These are phyloP conservation scores for Boletus vermiculosoides DNA, from an alignment of 768 basidiomycete genomes.

Conservation along the genomic window DNA sequence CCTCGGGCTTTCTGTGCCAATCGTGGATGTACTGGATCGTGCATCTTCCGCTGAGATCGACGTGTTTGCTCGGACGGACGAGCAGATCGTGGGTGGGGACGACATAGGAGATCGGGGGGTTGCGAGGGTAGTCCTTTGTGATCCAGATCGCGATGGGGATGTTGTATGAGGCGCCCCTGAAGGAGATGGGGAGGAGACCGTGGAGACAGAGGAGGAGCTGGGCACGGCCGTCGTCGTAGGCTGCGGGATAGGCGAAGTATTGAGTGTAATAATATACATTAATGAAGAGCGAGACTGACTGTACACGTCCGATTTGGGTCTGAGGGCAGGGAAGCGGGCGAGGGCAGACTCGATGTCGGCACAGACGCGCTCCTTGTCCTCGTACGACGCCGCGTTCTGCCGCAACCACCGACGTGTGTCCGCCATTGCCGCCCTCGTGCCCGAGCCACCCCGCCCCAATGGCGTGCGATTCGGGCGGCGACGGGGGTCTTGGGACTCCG, in stretches of 20 bases:
- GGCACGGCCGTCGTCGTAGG: constrained; percentile 91
- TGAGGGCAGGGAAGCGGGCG: constrained; percentile 50
- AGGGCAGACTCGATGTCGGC: constrained; percentile 64
- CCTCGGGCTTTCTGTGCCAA: constrained; percentile 81
- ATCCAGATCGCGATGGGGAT: constrained; percentile 93
- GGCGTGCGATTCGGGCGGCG: constrained; percentile 14
- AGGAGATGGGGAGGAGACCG: constrained; percentile 87
- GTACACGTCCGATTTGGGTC: constrained; percentile 82
- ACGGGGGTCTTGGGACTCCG: background rate
- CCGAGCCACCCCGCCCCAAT: background rate
- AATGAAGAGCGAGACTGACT: constrained; percentile 38
- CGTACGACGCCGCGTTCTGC: constrained; percentile 60
- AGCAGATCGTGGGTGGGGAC: constrained; percentile 91
- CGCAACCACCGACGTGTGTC: constrained; percentile 55
- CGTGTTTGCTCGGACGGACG: constrained; percentile 67
- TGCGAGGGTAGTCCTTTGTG: constrained; percentile 76
- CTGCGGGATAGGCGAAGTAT: constrained; percentile 37
- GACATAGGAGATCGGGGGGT: constrained; percentile 86
- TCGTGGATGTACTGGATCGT: constrained; percentile 64
- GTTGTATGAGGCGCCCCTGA: constrained; percentile 77
- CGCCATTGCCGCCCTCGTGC: constrained; percentile 13
- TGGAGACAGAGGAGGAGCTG: constrained; percentile 89
- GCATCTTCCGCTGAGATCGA: constrained; percentile 82
- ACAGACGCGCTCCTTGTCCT: constrained; percentile 53
- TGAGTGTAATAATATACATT: background rate